phyloP scores from a whole-genome alignment of 2,329 filamentous ascomycete genomes.

The Anthostomella pinea region DNA sequence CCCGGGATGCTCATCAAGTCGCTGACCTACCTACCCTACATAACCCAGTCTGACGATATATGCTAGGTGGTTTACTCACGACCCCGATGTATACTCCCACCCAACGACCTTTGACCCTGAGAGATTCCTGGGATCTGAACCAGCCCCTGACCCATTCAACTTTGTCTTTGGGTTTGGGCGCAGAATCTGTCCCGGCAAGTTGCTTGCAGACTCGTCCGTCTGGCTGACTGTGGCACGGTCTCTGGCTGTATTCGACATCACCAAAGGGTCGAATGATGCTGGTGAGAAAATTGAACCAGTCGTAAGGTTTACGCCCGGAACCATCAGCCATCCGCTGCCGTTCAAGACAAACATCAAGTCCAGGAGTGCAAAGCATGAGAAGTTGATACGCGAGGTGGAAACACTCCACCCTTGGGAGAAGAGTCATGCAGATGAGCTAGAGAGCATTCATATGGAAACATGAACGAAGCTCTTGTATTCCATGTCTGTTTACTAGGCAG shows the following conservation, averaged over 20 bases:
- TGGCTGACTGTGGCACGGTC: constrained; percentile 38
- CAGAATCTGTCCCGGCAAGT: constrained; percentile 33
- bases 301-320: constrained; percentile 15
- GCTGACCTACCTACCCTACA: too few relatives aligned
- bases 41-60: background rate
- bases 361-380: constrained; percentile 23
- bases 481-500: too few relatives aligned
- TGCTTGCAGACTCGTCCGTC: constrained; percentile 31
- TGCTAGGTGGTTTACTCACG: constrained; percentile 50
- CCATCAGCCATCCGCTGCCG: constrained; percentile 22
- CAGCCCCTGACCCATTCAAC: constrained; percentile 27
- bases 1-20: too few relatives aligned
- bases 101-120: constrained; percentile 34
- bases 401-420: constrained; percentile 14
- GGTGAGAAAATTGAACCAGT: constrained; percentile 31
- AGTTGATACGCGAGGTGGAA: constrained; percentile 20
- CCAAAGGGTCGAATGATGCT: constrained; percentile 35
- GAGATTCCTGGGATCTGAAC: constrained; percentile 30
- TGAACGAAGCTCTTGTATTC: too few relatives aligned
- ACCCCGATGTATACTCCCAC: constrained; percentile 61
- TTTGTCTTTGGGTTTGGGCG: constrained; percentile 37
- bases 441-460: too few relatives aligned
- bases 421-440: constrained; percentile 9
- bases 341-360: constrained; percentile 24
- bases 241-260: constrained; percentile 45